Evolutionary conservation across 129 eudicot genomes (phyloP).

Genomic region (Mikania micrantha): DNA sequence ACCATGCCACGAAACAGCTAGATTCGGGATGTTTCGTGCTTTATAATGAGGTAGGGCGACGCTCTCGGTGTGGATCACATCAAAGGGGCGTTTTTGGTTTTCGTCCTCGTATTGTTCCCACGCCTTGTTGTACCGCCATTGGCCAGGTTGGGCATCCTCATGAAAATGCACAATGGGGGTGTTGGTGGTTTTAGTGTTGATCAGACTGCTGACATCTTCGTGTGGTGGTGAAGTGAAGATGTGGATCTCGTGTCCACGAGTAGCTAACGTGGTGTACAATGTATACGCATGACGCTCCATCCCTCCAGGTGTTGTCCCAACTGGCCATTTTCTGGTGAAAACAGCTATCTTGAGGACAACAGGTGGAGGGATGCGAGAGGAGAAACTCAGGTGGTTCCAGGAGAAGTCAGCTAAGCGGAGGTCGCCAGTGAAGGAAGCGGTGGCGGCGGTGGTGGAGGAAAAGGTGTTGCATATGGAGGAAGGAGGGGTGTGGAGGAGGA

Average conservation of each 20-base stretch:
- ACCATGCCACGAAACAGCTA: constrained; percentile 93
- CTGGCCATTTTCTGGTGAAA: constrained; percentile 85
- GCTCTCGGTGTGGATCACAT: constrained; percentile 87
- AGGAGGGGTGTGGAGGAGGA: constrained; percentile 70
- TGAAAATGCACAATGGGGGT: constrained; percentile 55
- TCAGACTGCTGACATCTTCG: constrained; percentile 9
- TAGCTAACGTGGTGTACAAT: constrained; percentile 57
- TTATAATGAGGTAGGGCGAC: constrained; percentile 73
- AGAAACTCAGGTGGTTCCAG: constrained; percentile 62
- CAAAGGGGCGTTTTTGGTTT: constrained; percentile 39
- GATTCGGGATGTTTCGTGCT: constrained; percentile 54
- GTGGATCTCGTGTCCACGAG: constrained; percentile 66
- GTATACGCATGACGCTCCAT: constrained; percentile 99
- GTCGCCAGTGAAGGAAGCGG: constrained; percentile 51
- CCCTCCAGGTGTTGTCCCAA: constrained; percentile 68
- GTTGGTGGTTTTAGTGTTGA: not conserved
- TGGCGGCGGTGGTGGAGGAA: constrained; percentile 27
- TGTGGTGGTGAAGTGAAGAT: constrained; percentile 71
- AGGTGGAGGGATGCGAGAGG: constrained; percentile 33
- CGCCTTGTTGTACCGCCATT: constrained; percentile 85
- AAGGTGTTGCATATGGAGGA: constrained; percentile 45
- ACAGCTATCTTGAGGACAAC: constrained; percentile 67
- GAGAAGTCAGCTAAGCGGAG: constrained; percentile 61
- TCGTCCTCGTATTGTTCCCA: constrained; percentile 77
- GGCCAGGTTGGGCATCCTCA: constrained; percentile 58